These are phyloP conservation scores for Monoraphidium neglectum DNA, from an alignment of 139 green algal species.

Conservation along the genomic window DNA sequence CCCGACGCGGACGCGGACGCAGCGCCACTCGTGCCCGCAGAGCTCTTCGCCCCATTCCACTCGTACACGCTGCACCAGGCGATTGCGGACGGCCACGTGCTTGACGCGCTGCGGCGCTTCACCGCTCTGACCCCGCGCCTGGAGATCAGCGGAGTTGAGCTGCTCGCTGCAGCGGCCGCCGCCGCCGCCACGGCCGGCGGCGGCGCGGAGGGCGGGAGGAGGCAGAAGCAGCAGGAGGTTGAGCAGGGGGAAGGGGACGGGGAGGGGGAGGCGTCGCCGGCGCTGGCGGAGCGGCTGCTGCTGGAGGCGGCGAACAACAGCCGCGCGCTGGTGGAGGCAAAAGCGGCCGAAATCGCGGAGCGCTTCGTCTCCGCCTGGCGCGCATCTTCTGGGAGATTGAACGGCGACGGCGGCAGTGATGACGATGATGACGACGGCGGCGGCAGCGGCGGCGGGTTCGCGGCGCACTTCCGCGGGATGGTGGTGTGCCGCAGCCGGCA, in stretches of 20 bases:
- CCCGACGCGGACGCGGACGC: too few relatives aligned
- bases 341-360: conserved; percentile 32
- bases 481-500: conserved; percentile 41
- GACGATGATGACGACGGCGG: background rate
- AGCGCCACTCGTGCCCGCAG: background rate
- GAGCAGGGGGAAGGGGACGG: background rate
- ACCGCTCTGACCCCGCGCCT: conserved; percentile 36
- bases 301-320: conserved; percentile 45
- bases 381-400: too few relatives aligned
- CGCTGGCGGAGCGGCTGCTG: conserved; percentile 32
- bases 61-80: conserved; percentile 36
- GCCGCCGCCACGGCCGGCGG: conserved; percentile 1
- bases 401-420: conserved; percentile 24
- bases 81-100: conserved; percentile 35
- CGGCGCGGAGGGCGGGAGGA: background rate
- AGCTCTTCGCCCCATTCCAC: conserved; percentile 36
- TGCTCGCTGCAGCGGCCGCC: conserved; percentile 8
- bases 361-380: conserved; percentile 32
- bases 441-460: too few relatives aligned
- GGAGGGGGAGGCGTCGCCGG: background rate
- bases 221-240: background rate
- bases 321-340: conserved; percentile 36
- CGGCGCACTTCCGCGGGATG: conserved; percentile 33
- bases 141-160: conserved; percentile 25
- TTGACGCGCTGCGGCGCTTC: conserved; percentile 40